Conservation (phyloP, 371 early-diverging fungal genomes). For the Mucor circinelloides region DNA sequence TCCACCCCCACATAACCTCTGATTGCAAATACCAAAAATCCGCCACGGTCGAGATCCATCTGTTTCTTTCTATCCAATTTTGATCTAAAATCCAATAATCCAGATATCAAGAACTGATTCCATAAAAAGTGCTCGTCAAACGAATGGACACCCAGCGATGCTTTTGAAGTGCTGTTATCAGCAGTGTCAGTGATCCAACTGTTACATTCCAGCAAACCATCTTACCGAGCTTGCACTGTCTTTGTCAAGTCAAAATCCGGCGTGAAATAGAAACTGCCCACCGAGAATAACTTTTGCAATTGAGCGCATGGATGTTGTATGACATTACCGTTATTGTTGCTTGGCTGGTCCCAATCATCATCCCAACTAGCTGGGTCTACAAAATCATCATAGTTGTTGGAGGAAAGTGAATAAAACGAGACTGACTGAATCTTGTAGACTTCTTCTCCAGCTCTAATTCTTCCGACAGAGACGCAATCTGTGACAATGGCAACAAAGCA, state of each 20-base stretch:
- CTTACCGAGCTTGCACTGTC: slow-evolving; percentile 65
- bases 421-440: slow-evolving; percentile 64
- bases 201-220: neutral
- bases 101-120: slow-evolving; percentile 84
- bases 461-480: slow-evolving; percentile 62
- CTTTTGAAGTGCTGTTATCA: slow-evolving; percentile 42
- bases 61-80: slow-evolving; percentile 67
- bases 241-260: slow-evolving; percentile 76
- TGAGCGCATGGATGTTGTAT: slow-evolving; percentile 66
- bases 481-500: slow-evolving; percentile 76
- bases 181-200: neutral
- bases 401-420: slow-evolving; percentile 65
- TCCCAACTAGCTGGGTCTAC: slow-evolving; percentile 36
- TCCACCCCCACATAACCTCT: slow-evolving; percentile 71
- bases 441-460: slow-evolving; percentile 62
- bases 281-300: slow-evolving; percentile 66
- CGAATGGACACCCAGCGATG: slow-evolving; percentile 46
- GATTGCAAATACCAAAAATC: slow-evolving; percentile 72
- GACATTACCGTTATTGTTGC: slow-evolving; percentile 9
- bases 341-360: slow-evolving; percentile 37
- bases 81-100: slow-evolving; percentile 74
- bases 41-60: slow-evolving; percentile 68
- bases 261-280: slow-evolving; percentile 79
- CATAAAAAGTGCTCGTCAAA: slow-evolving; percentile 83
- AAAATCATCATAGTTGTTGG: slow-evolving; percentile 58